phyloP scores from a whole-genome alignment of 2,329 filamentous ascomycete genomes.

The Colletotrichum cuscutae region DNA sequence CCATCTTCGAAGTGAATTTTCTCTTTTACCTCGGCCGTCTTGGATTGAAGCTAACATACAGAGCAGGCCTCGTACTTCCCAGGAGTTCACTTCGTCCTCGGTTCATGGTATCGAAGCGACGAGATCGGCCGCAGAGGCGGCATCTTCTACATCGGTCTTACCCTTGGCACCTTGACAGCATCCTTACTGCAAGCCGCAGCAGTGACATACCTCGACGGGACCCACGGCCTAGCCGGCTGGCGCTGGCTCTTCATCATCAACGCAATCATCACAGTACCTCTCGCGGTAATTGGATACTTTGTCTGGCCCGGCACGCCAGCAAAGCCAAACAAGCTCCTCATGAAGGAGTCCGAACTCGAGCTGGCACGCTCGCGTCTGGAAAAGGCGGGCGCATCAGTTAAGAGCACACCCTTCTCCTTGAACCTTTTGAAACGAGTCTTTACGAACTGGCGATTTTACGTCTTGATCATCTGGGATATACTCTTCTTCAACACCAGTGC shows the following conservation, averaged over 20 bases:
- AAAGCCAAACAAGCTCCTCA: conserved; percentile 58
- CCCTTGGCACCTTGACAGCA: conserved; percentile 62
- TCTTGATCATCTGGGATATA: conserved; percentile 59
- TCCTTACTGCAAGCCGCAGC: conserved; percentile 59
- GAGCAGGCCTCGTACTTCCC: conserved; percentile 50
- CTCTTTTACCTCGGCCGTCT: conserved; percentile 55
- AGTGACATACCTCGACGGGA: conserved; percentile 51
- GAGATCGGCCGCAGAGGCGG: conserved; percentile 72
- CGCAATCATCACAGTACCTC: conserved; percentile 30
- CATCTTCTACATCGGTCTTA: conserved; percentile 67
- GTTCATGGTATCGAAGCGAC: conserved; percentile 67
- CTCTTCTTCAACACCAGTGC: conserved; percentile 67
- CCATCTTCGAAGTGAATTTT: conserved; percentile 48
- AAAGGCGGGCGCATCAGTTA: conserved; percentile 49
- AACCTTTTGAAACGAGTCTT: conserved; percentile 46
- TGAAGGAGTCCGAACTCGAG: conserved; percentile 58
- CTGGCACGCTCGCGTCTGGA: conserved; percentile 57
- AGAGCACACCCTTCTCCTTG: conserved; percentile 44
- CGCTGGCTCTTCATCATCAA: conserved; percentile 68
- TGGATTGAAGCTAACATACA: conserved; percentile 43
- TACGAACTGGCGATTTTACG: conserved; percentile 59
- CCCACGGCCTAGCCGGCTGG: conserved; percentile 59
- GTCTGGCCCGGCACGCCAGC: conserved; percentile 39
- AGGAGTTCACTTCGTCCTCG: conserved; percentile 54
- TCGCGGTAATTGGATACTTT: conserved; percentile 10